A percentile compares a stretch with the other conserved stretches of the same genome.
Conservation (phyloP, 139 green algal species). For the Chlamydomonas eustigma region DNA sequence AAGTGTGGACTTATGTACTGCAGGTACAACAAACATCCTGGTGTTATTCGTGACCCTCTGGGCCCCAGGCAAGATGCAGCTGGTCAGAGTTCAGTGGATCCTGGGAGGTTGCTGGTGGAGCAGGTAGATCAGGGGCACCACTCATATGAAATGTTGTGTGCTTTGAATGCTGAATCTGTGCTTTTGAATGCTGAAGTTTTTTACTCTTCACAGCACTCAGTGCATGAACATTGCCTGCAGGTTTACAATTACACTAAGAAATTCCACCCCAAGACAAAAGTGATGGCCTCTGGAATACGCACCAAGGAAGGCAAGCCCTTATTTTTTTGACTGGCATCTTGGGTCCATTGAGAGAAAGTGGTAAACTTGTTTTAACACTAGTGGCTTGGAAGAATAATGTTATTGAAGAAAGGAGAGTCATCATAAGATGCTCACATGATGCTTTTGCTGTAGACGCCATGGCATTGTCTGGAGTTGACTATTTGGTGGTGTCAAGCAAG, state of each 20-base stretch:
- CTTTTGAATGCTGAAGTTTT: too few species aligned
- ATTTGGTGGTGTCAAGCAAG: conserved; percentile 55
- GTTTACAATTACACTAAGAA: conserved; percentile 69
- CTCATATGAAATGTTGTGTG: too few species aligned
- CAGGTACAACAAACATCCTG: not conserved
- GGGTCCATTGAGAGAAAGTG: too few species aligned
- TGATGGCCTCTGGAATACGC: conserved; percentile 79
- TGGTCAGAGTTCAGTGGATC: conserved; percentile 41
- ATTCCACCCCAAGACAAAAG: conserved; percentile 58
- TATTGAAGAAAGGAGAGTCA: too few species aligned
- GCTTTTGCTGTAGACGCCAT: conserved; percentile 31
- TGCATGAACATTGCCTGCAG: too few species aligned
- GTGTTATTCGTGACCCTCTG: conserved; percentile 3
- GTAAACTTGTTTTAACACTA: too few species aligned
- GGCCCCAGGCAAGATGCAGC: conserved; percentile 11
- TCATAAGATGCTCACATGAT: too few species aligned
- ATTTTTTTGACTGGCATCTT: too few species aligned
- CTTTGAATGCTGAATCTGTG: too few species aligned
- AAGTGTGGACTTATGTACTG: too few species aligned
- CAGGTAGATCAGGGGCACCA: conserved; percentile 14
- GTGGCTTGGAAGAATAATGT: too few species aligned
- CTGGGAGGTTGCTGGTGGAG: conserved; percentile 60
- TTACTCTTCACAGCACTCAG: too few species aligned
- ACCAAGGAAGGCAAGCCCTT: conserved; percentile 49
- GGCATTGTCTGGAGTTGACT: conserved; percentile 70